Base-by-base conservation (phyloP, 495 filamentous ascomycete species). In the Penicillium canescens region DNA sequence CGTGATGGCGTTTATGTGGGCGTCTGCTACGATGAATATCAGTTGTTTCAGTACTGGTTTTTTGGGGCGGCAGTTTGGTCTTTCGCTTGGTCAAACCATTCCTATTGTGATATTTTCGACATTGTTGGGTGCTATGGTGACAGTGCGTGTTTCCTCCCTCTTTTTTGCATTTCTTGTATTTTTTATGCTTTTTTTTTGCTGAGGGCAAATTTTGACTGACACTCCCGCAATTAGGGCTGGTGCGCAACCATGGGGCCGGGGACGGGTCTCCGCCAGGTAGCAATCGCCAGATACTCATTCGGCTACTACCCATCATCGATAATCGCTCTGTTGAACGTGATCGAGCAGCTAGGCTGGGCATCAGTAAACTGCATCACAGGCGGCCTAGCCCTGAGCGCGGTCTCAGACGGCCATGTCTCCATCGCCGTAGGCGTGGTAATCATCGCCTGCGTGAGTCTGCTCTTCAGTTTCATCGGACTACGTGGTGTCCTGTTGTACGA, bases 191-290 rank as follows among this genome's bases (percentile, higher is more conserved):
- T 20, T n/a, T 37, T 13, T 5, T 38, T n/a, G 13, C 24, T 44
- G 46, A 3, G 28, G 28, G 3, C 31, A 42, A 49, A 14, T n/a
- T n/a, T n/a, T n/a, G n/a, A 54, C 50, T 54, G 9, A 50, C 35
- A 49, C 18, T 34, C 14, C 31, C 13, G 20, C 28, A 16, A 41
- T 36, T 58, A 67, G 64, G 61, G 64, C 24, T 70, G 58, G 56
- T 80, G 74, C 42, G 69, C 69, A 14, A 67, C 63, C 7, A 66
- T 97, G 90, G 26, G 86, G 75, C 92, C 92, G 88, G 62, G 88
- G 86, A 48, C 87, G 82, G 24, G 92, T 84, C 65, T 93, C 82
- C 36, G 93, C 86, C 50, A 97, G 66, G 68, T 97, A 85, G 24
- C 89, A 87, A 70, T 97, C 87, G 63, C 61, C 13, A 40, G 69